phyloP scores from a whole-genome alignment of 129 eudicot genomes.

The Ambrosia artemisiifolia region DNA sequence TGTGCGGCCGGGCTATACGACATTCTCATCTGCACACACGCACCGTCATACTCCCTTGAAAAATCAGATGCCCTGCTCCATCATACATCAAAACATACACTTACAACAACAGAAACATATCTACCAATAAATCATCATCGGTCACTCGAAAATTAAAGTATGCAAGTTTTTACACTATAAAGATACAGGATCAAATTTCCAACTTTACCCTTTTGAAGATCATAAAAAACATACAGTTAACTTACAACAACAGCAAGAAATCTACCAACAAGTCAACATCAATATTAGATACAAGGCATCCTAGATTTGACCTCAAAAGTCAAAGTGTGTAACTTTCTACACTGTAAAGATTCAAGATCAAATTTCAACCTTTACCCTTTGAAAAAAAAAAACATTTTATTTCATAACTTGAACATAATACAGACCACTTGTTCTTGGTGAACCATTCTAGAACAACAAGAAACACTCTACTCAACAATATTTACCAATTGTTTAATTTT shows the following conservation, averaged over 20 bases:
- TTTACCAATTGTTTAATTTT: slow-evolving; percentile 5
- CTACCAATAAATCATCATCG: neutral
- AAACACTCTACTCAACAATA: neutral
- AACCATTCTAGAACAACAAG: neutral
- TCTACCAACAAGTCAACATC: neutral
- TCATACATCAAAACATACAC: slow-evolving; percentile 7
- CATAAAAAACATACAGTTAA: neutral
- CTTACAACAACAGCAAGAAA: neutral
- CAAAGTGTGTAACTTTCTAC: neutral
- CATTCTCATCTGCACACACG: slow-evolving; percentile 92
- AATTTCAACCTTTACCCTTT: neutral
- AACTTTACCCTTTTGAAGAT: too few relatives aligned
- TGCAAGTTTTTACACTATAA: neutral
- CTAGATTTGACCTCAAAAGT: neutral
- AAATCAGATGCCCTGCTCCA: slow-evolving; percentile 77
- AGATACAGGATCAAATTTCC: too few relatives aligned
- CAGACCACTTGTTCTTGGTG: neutral
- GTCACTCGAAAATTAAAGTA: neutral
- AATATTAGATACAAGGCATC: neutral
- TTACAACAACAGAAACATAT: neutral
- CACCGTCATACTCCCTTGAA: slow-evolving; percentile 87
- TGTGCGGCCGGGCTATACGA: slow-evolving; percentile 93
- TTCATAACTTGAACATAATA: too few relatives aligned
- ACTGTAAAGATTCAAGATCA: neutral
- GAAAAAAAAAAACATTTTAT: too few relatives aligned